A percentile compares a stretch with the other conserved stretches of the same genome.
Evolutionary conservation across 495 filamentous ascomycete species (phyloP).

Genomic region (Podospora pseudocomata): DNA sequence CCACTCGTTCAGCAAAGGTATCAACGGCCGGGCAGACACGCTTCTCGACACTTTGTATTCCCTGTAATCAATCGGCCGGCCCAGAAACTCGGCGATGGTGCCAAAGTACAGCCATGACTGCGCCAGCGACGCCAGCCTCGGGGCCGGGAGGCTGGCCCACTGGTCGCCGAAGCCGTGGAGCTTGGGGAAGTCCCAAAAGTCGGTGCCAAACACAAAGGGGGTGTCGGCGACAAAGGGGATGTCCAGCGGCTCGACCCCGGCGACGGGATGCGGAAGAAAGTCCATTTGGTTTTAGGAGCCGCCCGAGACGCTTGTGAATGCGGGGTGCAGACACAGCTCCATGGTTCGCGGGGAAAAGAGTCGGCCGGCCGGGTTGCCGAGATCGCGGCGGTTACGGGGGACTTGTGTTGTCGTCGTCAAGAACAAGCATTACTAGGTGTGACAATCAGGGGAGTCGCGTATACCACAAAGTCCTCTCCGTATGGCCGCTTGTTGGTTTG

Average conservation of each 20-base stretch:
- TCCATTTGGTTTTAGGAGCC: conserved; percentile 21
- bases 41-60: conserved; percentile 19
- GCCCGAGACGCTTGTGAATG: conserved; percentile 10
- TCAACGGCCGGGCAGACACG: conserved; percentile 20
- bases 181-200: conserved; percentile 29
- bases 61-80: conserved; percentile 22
- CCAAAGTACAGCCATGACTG: conserved; percentile 31
- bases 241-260: conserved; percentile 24
- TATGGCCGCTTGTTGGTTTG: background rate
- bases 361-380: background rate
- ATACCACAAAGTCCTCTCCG: too few relatives aligned
- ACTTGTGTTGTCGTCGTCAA: background rate
- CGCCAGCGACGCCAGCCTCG: conserved; percentile 22
- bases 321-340: conserved; percentile 17
- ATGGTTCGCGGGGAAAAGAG: conserved; percentile 12
- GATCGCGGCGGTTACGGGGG: background rate
- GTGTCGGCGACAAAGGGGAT: conserved; percentile 28
- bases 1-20: conserved; percentile 22
- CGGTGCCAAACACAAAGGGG: conserved; percentile 21
- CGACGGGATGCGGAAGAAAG: conserved; percentile 24
- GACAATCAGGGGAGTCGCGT: background rate
- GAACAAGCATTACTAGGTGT: background rate
- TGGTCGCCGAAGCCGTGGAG: conserved; percentile 27
- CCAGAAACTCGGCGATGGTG: conserved; percentile 28
- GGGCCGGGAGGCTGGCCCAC: conserved; percentile 25